Conservation (phyloP, 164 flowering plant genomes). For the Dillenia turbinata region DNA sequence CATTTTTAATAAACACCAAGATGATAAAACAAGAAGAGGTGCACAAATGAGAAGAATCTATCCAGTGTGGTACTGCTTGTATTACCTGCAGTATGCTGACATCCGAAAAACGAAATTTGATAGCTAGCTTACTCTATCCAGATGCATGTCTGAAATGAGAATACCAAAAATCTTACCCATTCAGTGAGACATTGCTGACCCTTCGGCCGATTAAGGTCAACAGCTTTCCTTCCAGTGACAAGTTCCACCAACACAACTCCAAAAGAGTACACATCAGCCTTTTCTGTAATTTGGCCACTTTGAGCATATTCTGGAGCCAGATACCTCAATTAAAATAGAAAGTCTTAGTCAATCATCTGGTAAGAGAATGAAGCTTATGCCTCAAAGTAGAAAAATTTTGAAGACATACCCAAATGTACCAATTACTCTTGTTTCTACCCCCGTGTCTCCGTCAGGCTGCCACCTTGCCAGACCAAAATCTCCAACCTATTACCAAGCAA, state of each 20-base stretch:
- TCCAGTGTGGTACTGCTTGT: too few species aligned
- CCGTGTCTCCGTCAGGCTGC: slow-evolving; percentile 86
- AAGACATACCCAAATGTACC: slow-evolving; percentile 87
- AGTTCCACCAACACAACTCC: slow-evolving; percentile 91
- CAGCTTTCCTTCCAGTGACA: slow-evolving; percentile 84
- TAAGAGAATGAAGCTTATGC: too few species aligned
- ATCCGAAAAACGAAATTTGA: too few species aligned
- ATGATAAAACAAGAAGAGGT: too few species aligned
- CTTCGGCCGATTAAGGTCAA: slow-evolving; percentile 79
- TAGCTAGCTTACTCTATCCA: too few species aligned
- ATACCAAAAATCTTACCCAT: slow-evolving; percentile 55
- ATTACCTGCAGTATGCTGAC: too few species aligned
- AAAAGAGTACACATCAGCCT: slow-evolving; percentile 91
- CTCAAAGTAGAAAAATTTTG: not conserved
- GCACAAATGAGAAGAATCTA: too few species aligned
- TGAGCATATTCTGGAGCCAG: slow-evolving; percentile 97
- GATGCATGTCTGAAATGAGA: not conserved
- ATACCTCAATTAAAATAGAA: slow-evolving; percentile 41
- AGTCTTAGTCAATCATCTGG: not conserved
- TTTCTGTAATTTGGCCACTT: slow-evolving; percentile 93
- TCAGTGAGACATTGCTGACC: slow-evolving; percentile 94
- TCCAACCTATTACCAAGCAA: slow-evolving; percentile 56
- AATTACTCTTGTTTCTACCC: slow-evolving; percentile 78
- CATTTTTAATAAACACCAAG: not conserved
- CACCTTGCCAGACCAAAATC: slow-evolving; percentile 97